These are phyloP conservation scores for Vaccinium macrocarpon DNA, from an alignment of 148 eudicot genomes.

Conservation along the genomic window DNA sequence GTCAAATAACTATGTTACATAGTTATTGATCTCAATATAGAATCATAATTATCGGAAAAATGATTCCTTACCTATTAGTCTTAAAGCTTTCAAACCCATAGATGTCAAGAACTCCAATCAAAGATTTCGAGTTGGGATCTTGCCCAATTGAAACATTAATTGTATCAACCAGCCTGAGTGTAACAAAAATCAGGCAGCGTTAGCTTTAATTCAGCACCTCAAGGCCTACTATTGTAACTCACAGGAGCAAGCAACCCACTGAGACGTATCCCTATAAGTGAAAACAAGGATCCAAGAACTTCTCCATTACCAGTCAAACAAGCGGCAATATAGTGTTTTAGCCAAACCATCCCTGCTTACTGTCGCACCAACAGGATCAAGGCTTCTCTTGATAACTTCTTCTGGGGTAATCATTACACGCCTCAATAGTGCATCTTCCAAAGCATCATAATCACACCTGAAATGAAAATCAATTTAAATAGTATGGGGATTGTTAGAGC, in stretches of 20 bases:
- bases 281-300: constrained; percentile 10
- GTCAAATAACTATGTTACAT: constrained; percentile 10
- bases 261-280: background rate
- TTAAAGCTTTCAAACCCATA: constrained; percentile 99
- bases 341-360: constrained; percentile 88
- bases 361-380: constrained; percentile 70
- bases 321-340: constrained; percentile 81
- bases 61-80: constrained; percentile 63
- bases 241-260: background rate
- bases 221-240: background rate
- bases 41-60: background rate
- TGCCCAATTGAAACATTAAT: constrained; percentile 93
- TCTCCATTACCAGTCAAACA: constrained; percentile 75
- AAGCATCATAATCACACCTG: constrained; percentile 65
- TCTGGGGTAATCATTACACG: constrained; percentile 94
- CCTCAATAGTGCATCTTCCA: constrained; percentile 79
- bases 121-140: constrained; percentile 78
- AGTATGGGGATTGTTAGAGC: background rate
- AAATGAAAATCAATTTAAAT: constrained; percentile 14
- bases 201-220: constrained; percentile 14
- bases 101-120: constrained; percentile 98
- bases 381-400: constrained; percentile 82
- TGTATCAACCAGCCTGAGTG: constrained; percentile 85
- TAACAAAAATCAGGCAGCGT: constrained; percentile 17
- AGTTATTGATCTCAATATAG: background rate